Conservation (phyloP, 345 rosid genomes). For the Rhodomyrtus tomentosa region DNA sequence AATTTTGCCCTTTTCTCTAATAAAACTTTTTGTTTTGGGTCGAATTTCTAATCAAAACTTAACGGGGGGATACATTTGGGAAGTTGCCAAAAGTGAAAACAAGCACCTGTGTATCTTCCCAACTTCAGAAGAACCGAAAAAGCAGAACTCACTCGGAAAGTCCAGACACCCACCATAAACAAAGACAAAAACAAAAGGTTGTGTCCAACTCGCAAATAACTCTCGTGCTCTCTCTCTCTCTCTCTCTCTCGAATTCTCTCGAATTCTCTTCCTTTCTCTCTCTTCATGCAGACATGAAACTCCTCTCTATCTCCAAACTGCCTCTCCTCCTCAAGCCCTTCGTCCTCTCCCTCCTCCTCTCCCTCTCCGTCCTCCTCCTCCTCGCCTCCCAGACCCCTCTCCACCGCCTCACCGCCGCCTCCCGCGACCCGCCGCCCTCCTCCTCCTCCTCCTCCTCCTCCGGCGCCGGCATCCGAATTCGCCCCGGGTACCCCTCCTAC, state of each 20-base stretch:
- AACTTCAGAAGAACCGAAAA: neutral
- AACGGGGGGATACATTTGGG: neutral
- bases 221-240: neutral
- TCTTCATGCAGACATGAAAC: neutral
- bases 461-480: constrained; percentile 34
- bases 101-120: neutral
- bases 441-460: neutral
- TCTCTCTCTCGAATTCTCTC: neutral
- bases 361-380: constrained; percentile 4
- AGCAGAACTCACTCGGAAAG: neutral
- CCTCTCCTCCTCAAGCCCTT: constrained; percentile 16
- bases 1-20: too few species aligned
- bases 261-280: too few species aligned
- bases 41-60: neutral
- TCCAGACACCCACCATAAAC: neutral
- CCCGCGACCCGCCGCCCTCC: neutral
- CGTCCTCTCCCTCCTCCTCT: constrained; percentile 22
- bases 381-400: neutral
- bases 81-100: neutral
- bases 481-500: constrained; percentile 69
- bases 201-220: neutral
- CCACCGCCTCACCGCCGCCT: neutral
- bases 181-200: neutral
- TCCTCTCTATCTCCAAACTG: constrained; percentile 8
- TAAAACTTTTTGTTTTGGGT: too few species aligned